Conservation (phyloP, 1,139 yeast genomes). For the Hyphopichia fennica region DNA sequence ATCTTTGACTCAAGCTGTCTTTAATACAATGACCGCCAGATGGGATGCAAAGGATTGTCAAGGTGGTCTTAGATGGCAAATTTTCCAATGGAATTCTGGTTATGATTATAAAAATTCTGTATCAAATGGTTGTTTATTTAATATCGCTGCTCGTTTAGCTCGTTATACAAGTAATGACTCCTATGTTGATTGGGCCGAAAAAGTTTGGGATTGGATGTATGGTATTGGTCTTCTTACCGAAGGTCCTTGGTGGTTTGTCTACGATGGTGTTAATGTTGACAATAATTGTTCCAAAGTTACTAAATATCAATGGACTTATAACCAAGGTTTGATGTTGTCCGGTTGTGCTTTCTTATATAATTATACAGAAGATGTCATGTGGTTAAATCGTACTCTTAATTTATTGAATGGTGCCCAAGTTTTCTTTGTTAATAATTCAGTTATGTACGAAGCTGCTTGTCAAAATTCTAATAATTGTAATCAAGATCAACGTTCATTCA, state of each 20-base stretch:
- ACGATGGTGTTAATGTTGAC: constrained; percentile 76
- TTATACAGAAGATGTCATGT: constrained; percentile 61
- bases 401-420: constrained; percentile 51
- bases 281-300: constrained; percentile 63
- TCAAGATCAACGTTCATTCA: constrained; percentile 88
- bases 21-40: constrained; percentile 84
- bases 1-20: constrained; percentile 73
- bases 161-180: constrained; percentile 74
- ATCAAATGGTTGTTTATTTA: constrained; percentile 87
- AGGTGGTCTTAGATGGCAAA: constrained; percentile 97
- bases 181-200: constrained; percentile 78
- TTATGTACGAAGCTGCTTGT: constrained; percentile 84
- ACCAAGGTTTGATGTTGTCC: constrained; percentile 74
- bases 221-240: constrained; percentile 57
- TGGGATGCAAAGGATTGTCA: constrained; percentile 78
- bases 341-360: constrained; percentile 86
- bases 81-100: constrained; percentile 92
- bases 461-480: constrained; percentile 63
- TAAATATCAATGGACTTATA: constrained; percentile 79
- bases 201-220: constrained; percentile 79
- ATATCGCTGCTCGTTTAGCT: constrained; percentile 83
- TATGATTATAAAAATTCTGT: constrained; percentile 90
- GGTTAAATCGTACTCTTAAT: constrained; percentile 63
- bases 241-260: constrained; percentile 50
- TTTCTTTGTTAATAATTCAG: constrained; percentile 56